phyloP scores from a whole-genome alignment of 208 protist genomes.

The Trypanosomatidae sp. region DNA sequence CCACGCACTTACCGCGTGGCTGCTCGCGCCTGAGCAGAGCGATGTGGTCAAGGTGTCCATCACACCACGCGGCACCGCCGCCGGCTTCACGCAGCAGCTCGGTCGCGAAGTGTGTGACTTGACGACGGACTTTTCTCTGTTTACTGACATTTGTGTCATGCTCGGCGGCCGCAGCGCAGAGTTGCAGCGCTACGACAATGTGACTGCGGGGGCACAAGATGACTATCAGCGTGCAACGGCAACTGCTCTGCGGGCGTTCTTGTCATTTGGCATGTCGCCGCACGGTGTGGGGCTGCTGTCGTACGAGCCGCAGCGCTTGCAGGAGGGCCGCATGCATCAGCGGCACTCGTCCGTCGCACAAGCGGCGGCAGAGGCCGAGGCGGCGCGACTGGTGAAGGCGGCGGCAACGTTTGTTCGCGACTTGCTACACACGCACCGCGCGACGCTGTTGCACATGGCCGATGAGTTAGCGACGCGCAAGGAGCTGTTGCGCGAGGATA shows the following conservation, averaged over 20 bases:
- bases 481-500: constrained; percentile 60
- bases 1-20: constrained; percentile 90
- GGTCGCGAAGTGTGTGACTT: constrained; percentile 66
- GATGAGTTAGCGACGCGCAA: constrained; percentile 38
- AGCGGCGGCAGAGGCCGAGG: constrained; percentile 48
- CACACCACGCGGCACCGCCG: constrained; percentile 70
- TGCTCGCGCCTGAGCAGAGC: constrained; percentile 80
- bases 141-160: constrained; percentile 86
- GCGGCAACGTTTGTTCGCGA: constrained; percentile 29
- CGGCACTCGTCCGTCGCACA: constrained; percentile 44
- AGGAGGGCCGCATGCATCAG: constrained; percentile 66
- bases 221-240: constrained; percentile 90
- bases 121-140: constrained; percentile 83
- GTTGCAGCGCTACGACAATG: constrained; percentile 78
- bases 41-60: constrained; percentile 95
- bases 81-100: constrained; percentile 76
- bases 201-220: constrained; percentile 84
- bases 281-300: constrained; percentile 46
- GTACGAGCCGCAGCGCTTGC: constrained; percentile 59
- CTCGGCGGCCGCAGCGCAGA: constrained; percentile 95
- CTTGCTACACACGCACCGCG: constrained; percentile 29
- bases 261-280: constrained; percentile 70
- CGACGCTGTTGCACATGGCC: constrained; percentile 22
- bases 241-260: constrained; percentile 46
- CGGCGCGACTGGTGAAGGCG: constrained; percentile 29